Percentiles rank a stretch among this genome's conserved stretches.
Evolutionary conservation across 352 stramenopile species (phyloP).

Genomic region (Elongisporangium prolatum): DNA sequence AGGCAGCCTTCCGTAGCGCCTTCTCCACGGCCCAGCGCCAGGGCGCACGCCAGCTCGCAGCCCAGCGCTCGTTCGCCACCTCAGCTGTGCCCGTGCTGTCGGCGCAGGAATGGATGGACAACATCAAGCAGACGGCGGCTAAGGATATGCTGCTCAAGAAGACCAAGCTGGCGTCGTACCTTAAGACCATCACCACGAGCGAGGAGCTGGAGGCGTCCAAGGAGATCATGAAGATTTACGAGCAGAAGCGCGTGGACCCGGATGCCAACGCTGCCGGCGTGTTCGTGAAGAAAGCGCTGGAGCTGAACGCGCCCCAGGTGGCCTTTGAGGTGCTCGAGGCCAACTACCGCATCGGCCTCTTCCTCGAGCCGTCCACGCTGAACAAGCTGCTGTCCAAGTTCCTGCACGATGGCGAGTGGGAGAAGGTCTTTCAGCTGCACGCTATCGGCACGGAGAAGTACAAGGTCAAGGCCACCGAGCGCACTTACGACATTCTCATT

Average conservation of each 20-base stretch:
- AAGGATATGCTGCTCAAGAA: constrained; percentile 81
- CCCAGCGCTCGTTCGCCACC: constrained; percentile 26
- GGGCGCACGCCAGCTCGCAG: constrained; percentile 24
- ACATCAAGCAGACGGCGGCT: constrained; percentile 65
- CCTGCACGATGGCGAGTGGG: constrained; percentile 69
- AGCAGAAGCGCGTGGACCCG: constrained; percentile 80
- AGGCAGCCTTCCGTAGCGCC: constrained; percentile 57
- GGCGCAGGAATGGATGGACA: constrained; percentile 75
- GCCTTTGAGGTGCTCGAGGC: constrained; percentile 73
- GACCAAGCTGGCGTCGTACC: constrained; percentile 79
- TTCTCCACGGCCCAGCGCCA: constrained; percentile 50
- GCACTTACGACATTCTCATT: constrained; percentile 83
- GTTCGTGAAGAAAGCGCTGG: constrained; percentile 82
- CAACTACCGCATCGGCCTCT: constrained; percentile 82
- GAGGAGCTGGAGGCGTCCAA: constrained; percentile 76
- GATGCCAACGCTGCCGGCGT: constrained; percentile 68
- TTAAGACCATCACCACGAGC: constrained; percentile 77
- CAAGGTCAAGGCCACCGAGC: constrained; percentile 79
- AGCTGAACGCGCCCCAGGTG: constrained; percentile 65
- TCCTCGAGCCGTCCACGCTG: constrained; percentile 73
- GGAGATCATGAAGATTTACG: constrained; percentile 87
- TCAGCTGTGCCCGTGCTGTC: constrained; percentile 36
- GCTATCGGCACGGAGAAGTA: constrained; percentile 76
- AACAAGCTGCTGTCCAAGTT: constrained; percentile 85
- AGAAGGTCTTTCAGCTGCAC: constrained; percentile 76